phyloP scores from a whole-genome alignment of 768 basidiomycete genomes.

The Termitomyces sp. region DNA sequence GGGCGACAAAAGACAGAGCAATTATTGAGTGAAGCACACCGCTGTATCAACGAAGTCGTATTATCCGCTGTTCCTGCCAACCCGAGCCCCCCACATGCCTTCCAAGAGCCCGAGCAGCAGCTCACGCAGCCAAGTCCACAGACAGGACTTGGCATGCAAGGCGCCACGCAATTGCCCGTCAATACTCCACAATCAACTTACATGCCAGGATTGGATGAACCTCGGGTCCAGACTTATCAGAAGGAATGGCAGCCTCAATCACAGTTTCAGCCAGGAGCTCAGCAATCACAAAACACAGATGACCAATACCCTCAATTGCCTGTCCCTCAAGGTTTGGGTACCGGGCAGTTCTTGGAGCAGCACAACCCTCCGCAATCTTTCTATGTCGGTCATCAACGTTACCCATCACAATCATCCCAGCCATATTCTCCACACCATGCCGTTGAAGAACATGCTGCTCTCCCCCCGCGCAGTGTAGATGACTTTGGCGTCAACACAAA shows the following conservation, averaged over 20 bases:
- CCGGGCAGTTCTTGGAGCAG: constrained; percentile 23
- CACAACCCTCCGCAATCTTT: constrained; percentile 14
- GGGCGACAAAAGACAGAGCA: constrained; percentile 59
- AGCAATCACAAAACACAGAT: background rate
- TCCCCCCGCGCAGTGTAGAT: constrained; percentile 25
- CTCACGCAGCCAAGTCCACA: background rate
- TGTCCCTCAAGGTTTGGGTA: constrained; percentile 23
- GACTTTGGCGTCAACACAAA: constrained; percentile 35
- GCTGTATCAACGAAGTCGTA: constrained; percentile 45
- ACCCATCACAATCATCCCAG: constrained; percentile 7
- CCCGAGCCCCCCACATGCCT: background rate
- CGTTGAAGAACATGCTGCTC: background rate
- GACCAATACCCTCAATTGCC: constrained; percentile 19
- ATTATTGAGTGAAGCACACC: constrained; percentile 59
- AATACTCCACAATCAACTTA: constrained; percentile 5
- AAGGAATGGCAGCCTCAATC: constrained; percentile 8
- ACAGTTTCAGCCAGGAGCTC: background rate
- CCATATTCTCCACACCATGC: constrained; percentile 9
- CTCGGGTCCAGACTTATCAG: constrained; percentile 3
- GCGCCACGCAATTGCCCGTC: constrained; percentile 3
- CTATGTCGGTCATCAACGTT: constrained; percentile 6
- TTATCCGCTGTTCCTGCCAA: constrained; percentile 36
- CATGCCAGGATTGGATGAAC: background rate
- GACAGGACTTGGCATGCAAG: background rate
- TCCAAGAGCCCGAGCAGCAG: constrained; percentile 4